A percentile compares a stretch with the other conserved stretches of the same genome.
phyloP scores from a whole-genome alignment of 2,329 filamentous ascomycete genomes.

The Neofusicoccum parvum region DNA sequence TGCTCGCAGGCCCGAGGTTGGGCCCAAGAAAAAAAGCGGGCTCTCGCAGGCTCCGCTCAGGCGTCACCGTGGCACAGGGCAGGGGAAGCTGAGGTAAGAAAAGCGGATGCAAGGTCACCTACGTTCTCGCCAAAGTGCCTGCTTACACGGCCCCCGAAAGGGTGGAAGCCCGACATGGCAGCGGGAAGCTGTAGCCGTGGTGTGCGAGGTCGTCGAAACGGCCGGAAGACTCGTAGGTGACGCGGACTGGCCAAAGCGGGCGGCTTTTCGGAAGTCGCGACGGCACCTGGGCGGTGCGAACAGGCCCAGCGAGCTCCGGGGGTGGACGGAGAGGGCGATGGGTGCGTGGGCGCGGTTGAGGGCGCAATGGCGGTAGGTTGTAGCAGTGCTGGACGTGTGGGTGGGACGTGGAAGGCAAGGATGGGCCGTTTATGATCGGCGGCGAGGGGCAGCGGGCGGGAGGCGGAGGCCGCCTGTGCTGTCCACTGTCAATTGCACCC shows the following conservation, averaged over 20 bases:
- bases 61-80: not conserved
- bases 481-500: not conserved
- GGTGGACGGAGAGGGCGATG: not conserved
- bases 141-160: slow-evolving; percentile 55
- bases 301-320: not conserved
- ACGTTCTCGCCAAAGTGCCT: slow-evolving; percentile 56
- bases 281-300: not conserved
- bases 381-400: slow-evolving; percentile 4
- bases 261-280: not conserved
- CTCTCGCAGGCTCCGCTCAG: slow-evolving; percentile 2
- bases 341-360: not conserved
- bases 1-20: too few species aligned
- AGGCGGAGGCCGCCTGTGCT: not conserved
- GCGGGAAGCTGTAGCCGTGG: not conserved
- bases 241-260: not conserved
- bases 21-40: not conserved
- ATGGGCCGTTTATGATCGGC: slow-evolving; percentile 18
- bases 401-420: slow-evolving; percentile 6
- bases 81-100: slow-evolving; percentile 16
- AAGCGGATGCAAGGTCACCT: slow-evolving; percentile 28
- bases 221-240: not conserved
- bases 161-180: slow-evolving; percentile 46
- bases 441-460: slow-evolving; percentile 8
- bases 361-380: not conserved
- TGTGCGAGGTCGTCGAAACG: not conserved